Evolutionary conservation across 2,329 filamentous ascomycete genomes (phyloP).

Genomic region (Xylariaceae sp.): DNA sequence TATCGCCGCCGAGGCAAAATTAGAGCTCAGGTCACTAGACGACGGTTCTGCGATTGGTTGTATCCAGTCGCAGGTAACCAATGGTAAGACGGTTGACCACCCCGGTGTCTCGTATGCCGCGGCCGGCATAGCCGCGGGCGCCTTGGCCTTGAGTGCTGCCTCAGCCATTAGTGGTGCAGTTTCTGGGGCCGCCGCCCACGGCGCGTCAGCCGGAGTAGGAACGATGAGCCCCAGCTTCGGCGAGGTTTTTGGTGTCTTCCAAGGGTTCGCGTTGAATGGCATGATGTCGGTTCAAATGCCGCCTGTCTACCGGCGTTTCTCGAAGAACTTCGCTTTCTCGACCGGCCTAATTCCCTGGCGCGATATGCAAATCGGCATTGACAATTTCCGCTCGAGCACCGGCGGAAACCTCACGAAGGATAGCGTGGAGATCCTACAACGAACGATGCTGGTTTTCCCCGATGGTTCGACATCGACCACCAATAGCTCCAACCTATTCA

Average conservation of each 20-base stretch:
- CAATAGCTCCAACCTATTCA: conserved; percentile 38
- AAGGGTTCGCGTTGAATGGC: conserved; percentile 89
- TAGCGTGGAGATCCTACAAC: conserved; percentile 68
- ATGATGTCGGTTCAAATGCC: conserved; percentile 93
- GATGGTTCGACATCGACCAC: conserved; percentile 49
- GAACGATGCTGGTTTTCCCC: conserved; percentile 67
- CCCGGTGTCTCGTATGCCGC: conserved; percentile 78
- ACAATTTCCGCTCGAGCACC: conserved; percentile 71
- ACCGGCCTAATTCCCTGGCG: conserved; percentile 78
- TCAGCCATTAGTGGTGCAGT: conserved; percentile 61
- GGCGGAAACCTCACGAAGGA: conserved; percentile 82
- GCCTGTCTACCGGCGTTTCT: conserved; percentile 78
- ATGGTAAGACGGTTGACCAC: conserved; percentile 75
- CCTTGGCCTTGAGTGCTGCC: conserved; percentile 66
- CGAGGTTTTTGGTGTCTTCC: conserved; percentile 84
- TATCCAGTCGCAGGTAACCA: conserved; percentile 72
- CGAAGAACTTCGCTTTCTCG: conserved; percentile 91
- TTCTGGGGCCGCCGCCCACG: conserved; percentile 49
- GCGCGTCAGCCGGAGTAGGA: conserved; percentile 51
- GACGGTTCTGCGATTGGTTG: conserved; percentile 66
- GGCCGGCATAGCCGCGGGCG: conserved; percentile 78
- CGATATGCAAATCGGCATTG: conserved; percentile 74
- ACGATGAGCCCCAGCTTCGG: conserved; percentile 76
- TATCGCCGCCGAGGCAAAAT: conserved; percentile 75
- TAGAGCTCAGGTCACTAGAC: conserved; percentile 63